Base-by-base conservation (phyloP, 2,329 filamentous ascomycete genomes). In the Ilyonectria destructans region DNA sequence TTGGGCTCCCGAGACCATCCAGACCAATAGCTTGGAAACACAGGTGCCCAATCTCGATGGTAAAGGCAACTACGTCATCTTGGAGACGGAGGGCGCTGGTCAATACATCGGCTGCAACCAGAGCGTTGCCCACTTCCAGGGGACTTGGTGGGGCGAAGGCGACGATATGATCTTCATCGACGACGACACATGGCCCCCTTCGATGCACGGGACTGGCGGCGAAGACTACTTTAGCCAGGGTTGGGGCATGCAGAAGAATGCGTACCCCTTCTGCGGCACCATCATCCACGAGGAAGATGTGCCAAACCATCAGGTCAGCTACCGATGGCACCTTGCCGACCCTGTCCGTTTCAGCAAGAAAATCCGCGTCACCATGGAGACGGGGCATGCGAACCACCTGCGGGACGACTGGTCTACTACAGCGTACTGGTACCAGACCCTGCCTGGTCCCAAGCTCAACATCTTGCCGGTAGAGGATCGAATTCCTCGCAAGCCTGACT, bases 171-270 rank as follows among this genome's bases (percentile, higher is more conserved):
- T 80, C 68, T 80, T 75, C 55, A 79, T 80, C 62, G 78, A 80
- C 69, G 77, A 80, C 61, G 78, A 80, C 59, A 77, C 75, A 8
- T 80, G 78, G 78, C 78, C 78, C 9, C 78, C 78, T 1, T 75
- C 71, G 29, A 77, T 80, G 73, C 78, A 80, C 54, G 78, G 78
- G 52, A 80, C 78, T 10, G 78, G 78, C 9, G 76, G 71, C 21
- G 78, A 80, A 46, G 78, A 80, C 66, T 80, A 80, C 67, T 79
- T 80, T 45, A 69, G 63, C 8, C 78, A 80, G 58, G 78, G 78
- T 9, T 80, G 78, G 78, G 78, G 78, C 40, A 80, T 80, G 78
- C 78, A 80, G 69, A 80, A 80, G 69, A 80, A 80, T 26, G 74
- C 77, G 3, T 79, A 74, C 55, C 78, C 78, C 3, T 79, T 79